Evolutionary conservation across 495 filamentous ascomycete species (phyloP), one percentile per base, ranked within the genome.

Genomic region (Penicillium arizonense): DNA sequence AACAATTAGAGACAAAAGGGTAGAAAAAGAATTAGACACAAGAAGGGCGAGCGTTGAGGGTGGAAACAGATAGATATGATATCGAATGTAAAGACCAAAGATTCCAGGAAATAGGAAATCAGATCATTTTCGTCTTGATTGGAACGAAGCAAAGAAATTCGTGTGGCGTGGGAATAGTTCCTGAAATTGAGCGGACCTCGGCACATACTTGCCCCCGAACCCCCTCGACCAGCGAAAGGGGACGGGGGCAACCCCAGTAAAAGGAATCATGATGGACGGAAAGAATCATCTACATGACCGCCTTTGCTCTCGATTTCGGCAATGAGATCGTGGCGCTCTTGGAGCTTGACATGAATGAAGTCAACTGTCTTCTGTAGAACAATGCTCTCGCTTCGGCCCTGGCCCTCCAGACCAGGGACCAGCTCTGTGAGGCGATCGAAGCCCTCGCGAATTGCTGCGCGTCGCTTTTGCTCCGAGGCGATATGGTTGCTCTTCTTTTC

Each of bases 401-500:
- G 87, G 6, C 91, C 91, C 62, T 88, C 83, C 13, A 92, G 69
- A 0, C 89, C 91, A 0, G 92, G 92, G 14, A 96, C 89, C 36
- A 93, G 77, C 39, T 85, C 80, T n/a, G 88, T 87, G 2, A 97
- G 77, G 16, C 83, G 77, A 69, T 96, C 91, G 57, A 94, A 96
- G n/a, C 87, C 89, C 28, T 88, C 83, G 26, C 92, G 82, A 53
- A 97, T 96, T 4, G 87, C 87, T 57, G 88, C 82, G 28, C 92
- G 86, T 11, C 92, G 87, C 70, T 96, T 96, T 66, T 95, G 87
- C 68, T 97, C 92, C 1, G 88, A 91, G 8, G 82, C 83, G 57
- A 96, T 94, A 63, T 96, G 91, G 59, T 96, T 96, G 54, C 83
- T 83, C 71, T 94, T 95, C 77, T 94, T 96, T 66, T 96, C 87